Evolutionary conservation across 257 asterid species (phyloP), one percentile per base, ranked within the genome.

Genomic region (Verbena officinalis): DNA sequence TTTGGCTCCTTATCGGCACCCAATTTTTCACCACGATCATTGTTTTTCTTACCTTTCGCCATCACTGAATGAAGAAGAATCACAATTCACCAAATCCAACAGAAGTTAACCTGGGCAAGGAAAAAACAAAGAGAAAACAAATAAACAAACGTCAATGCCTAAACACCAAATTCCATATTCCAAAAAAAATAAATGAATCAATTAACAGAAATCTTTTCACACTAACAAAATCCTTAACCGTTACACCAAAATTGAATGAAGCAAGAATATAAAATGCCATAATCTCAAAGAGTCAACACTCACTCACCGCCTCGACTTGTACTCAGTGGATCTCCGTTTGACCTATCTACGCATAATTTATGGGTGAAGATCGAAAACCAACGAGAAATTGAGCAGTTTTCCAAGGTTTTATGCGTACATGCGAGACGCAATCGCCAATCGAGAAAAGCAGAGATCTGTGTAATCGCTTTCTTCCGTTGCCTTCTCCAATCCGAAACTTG

Each of bases 21-120:
- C n/a, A n/a, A n/a, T n/a, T n/a, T n/a, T n/a, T n/a, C n/a, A n/a
- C 99, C 99, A 94, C 0, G 91, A 50, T 96, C 92, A 52, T 76
- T 73, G 74, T 80, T 63, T 30, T 90, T 67, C 80, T 91, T 95
- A 58, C 92, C 99, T 79, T 78, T 94, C 4, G 97, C 99, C 99
- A 93, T 93, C 51, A 79, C 73, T 51, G 54, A 74, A 63, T 59
- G 51, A 55, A 56, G 39, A 61, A 27, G 27, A 51, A 33, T n/a
- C n/a, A n/a, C n/a, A n/a, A n/a, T n/a, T 42, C 61, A 34, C 53
- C 71, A 71, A 77, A 71, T 56, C 64, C 65, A 67, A 56, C 67
- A 57, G 62, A 60, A 64, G 27, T 48, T 36, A 66, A 67, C 65
- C 77, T 59, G 68, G 30, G n/a, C n/a, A n/a, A n/a, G n/a, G n/a